Evolutionary conservation across 345 rosid species (phyloP), one percentile per base, ranked within the genome.

Genomic region (Anacardium occidentale): DNA sequence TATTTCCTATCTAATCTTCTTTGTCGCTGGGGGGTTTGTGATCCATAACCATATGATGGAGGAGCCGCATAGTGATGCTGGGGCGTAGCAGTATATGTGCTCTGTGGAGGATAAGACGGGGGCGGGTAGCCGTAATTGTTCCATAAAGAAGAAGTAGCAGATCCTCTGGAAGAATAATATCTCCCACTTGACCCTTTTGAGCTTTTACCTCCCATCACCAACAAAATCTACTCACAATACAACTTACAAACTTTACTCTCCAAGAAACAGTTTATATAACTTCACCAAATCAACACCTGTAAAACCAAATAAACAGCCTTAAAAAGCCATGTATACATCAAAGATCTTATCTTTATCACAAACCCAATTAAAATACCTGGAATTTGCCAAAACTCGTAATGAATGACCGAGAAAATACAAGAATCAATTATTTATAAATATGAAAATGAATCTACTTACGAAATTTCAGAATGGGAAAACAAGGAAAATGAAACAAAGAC

Each of bases 181-280:
- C 87, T 64, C 63, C 89, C 64, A 70, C 77, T 68, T 0, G 73
- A 68, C 20, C 65, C 67, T 74, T 82, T 92, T 3, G 99, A 95
- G 69, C 83, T 29, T 72, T 29, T 29, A 1, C 90, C 87, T 85
- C 99, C 99, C 99, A 95, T 95, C 74, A 74, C 71, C 37, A 42
- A 68, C 21, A 44, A 69, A 72, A 55, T 45, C 69, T 25, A 40
- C 26, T 56, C 66, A 52, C 4, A 29, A 60, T 70, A 40, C 22
- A 59, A 55, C 47, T 13, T 24, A 37, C 37, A 59, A 68, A 48
- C 1, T 15, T 67, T 37, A 12, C 25, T 42, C 48, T 32, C 26
- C 2, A 52, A 17, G 34, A 52, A 60, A 60, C 44, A 29, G 32
- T 29, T 29, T 29, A 1, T 29, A 3, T 1, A 29, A 29, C 32